Percentiles rank a stretch among this genome's conserved stretches.
These are phyloP conservation scores for Vitis hybrid DNA, from an alignment of 177 flowering plant species.

Conservation along the genomic window DNA sequence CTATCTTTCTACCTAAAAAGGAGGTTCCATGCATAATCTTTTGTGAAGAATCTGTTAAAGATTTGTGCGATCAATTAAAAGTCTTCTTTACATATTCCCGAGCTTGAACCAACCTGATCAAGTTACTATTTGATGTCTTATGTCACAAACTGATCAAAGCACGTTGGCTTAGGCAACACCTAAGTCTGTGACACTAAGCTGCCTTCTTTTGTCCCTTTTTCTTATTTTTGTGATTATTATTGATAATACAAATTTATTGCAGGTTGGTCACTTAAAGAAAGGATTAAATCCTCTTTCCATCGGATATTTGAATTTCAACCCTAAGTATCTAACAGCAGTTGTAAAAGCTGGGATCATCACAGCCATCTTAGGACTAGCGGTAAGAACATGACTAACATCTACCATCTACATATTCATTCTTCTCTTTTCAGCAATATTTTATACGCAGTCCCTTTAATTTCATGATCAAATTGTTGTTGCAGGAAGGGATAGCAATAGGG, in stretches of 20 bases:
- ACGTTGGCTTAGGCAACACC: no score
- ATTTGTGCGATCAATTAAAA: no score
- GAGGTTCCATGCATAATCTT: no score
- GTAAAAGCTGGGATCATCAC: conserved; percentile 65
- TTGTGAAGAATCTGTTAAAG: no score
- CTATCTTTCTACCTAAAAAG: neutral
- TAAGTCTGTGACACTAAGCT: no score
- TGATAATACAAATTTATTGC: neutral
- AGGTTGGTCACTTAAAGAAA: conserved; percentile 81
- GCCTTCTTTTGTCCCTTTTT: neutral
- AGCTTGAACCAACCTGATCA: no score
- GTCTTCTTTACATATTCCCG: no score
- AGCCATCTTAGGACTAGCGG: conserved; percentile 70
- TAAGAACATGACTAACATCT: conserved; percentile 27
- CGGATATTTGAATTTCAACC: conserved; percentile 43
- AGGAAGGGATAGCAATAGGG: conserved; percentile 95
- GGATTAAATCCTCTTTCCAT: conserved; percentile 78
- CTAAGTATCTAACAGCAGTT: conserved; percentile 40
- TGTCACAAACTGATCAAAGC: no score
- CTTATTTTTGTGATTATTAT: neutral
- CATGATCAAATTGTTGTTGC: conserved; percentile 1
- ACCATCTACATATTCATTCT: no score
- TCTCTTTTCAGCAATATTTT: no score
- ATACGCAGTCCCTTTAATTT: no score
- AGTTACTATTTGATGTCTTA: no score